A percentile compares a stretch with the other conserved stretches of the same genome.
phyloP scores from a whole-genome alignment of 2,329 filamentous ascomycete genomes.

The Raffaelea albimanens region DNA sequence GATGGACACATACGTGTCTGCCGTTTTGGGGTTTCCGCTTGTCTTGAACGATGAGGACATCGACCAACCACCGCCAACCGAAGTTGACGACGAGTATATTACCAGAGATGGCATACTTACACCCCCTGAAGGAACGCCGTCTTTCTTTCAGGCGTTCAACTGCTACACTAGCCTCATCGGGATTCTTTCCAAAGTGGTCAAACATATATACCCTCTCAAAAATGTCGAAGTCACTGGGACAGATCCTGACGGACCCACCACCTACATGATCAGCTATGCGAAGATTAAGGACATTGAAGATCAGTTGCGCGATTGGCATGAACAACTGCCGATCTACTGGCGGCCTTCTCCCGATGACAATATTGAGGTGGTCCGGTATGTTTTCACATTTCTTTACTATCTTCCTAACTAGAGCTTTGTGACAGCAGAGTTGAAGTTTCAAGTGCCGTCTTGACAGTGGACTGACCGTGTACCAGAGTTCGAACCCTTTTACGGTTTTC shows the following conservation, averaged over 20 bases:
- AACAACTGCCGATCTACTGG: constrained; percentile 62
- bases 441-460: too few species aligned
- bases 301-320: constrained; percentile 54
- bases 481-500: constrained; percentile 69
- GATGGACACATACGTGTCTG: constrained; percentile 62
- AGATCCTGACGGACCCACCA: constrained; percentile 33
- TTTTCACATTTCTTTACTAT: neutral
- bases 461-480: constrained; percentile 29
- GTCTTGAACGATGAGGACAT: constrained; percentile 55
- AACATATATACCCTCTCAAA: constrained; percentile 56
- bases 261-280: constrained; percentile 54
- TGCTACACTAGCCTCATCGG: constrained; percentile 55
- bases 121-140: constrained; percentile 46
- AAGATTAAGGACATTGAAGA: constrained; percentile 54
- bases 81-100: constrained; percentile 60
- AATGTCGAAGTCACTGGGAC: constrained; percentile 37
- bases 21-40: constrained; percentile 56
- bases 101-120: constrained; percentile 46
- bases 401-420: too few species aligned
- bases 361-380: constrained; percentile 66
- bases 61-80: constrained; percentile 54
- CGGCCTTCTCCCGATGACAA: constrained; percentile 70
- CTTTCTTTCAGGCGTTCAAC: constrained; percentile 56
- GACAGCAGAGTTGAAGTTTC: too few species aligned
- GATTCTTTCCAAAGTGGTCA: constrained; percentile 56